A percentile compares a stretch with the other conserved stretches of the same genome.
Conservation (phyloP, 768 basidiomycete species). For the Suillus lakei region DNA sequence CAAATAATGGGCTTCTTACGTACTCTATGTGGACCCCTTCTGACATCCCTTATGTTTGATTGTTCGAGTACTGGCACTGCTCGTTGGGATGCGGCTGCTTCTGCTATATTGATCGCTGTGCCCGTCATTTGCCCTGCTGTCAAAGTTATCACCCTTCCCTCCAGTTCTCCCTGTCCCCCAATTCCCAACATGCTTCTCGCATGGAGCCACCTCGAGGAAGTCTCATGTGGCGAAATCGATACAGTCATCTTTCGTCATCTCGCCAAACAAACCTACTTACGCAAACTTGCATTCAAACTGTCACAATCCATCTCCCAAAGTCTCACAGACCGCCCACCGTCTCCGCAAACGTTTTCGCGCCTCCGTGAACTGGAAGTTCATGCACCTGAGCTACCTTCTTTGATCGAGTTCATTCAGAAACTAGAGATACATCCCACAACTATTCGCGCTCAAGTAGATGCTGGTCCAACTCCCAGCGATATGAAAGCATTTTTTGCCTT, state of each 20-base stretch:
- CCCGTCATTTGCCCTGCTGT: background rate
- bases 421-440: background rate
- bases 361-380: background rate
- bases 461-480: background rate
- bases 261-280: background rate
- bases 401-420: background rate
- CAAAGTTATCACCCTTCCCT: background rate
- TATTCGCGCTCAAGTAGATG: background rate
- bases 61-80: background rate
- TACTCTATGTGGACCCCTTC: background rate
- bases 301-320: background rate
- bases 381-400: background rate
- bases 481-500: background rate
- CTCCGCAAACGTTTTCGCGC: background rate
- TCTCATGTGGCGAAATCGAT: conserved; percentile 4
- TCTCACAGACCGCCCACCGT: background rate
- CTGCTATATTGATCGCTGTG: background rate
- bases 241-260: background rate
- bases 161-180: background rate
- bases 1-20: background rate
- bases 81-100: background rate
- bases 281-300: background rate
- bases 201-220: background rate
- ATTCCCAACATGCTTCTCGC: background rate
- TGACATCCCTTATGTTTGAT: background rate